Evolutionary conservation across 2,329 filamentous ascomycete species (phyloP).

Genomic region (Xylariaceae sp.): DNA sequence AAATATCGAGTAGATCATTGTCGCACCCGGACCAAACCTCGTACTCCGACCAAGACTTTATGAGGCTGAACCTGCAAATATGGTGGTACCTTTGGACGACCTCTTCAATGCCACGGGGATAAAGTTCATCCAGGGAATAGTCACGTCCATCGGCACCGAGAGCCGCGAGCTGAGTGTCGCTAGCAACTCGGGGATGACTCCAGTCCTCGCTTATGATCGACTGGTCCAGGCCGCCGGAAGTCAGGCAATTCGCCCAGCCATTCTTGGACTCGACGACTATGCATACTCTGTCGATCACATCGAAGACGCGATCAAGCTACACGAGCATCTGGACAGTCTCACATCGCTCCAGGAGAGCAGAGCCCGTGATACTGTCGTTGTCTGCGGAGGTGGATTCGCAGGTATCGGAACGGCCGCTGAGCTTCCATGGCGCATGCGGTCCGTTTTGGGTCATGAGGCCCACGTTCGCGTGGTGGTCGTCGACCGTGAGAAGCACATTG

Average conservation of each 20-base stretch:
- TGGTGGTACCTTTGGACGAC: slow-evolving; percentile 10
- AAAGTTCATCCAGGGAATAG: slow-evolving; percentile 8
- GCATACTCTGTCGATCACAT: slow-evolving; percentile 13
- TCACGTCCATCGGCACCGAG: slow-evolving; percentile 6
- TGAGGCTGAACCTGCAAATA: slow-evolving; percentile 10
- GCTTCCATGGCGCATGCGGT: slow-evolving; percentile 9
- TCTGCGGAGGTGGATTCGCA: slow-evolving; percentile 12
- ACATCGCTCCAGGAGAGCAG: slow-evolving; percentile 7
- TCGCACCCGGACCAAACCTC: slow-evolving; percentile 9
- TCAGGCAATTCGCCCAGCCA: slow-evolving; percentile 8
- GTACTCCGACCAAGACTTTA: slow-evolving; percentile 13
- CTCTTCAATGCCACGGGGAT: slow-evolving; percentile 11
- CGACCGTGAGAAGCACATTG: slow-evolving; percentile 6
- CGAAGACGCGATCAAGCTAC: slow-evolving; percentile 13
- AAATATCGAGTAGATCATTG: slow-evolving; percentile 10
- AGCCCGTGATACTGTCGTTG: slow-evolving; percentile 12
- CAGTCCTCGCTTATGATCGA: slow-evolving; percentile 7
- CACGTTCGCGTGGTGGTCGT: slow-evolving; percentile 8
- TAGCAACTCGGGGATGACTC: slow-evolving; percentile 2
- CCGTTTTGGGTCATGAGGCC: slow-evolving; percentile 4
- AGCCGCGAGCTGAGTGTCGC: slow-evolving; percentile 8
- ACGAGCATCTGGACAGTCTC: slow-evolving; percentile 11
- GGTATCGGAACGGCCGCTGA: slow-evolving; percentile 13
- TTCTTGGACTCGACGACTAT: slow-evolving; percentile 5
- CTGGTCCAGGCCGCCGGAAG: slow-evolving; percentile 12